These are phyloP conservation scores for Thermothelomyces thermophilus DNA, from an alignment of 2,329 filamentous ascomycete species.

Conservation along the genomic window DNA sequence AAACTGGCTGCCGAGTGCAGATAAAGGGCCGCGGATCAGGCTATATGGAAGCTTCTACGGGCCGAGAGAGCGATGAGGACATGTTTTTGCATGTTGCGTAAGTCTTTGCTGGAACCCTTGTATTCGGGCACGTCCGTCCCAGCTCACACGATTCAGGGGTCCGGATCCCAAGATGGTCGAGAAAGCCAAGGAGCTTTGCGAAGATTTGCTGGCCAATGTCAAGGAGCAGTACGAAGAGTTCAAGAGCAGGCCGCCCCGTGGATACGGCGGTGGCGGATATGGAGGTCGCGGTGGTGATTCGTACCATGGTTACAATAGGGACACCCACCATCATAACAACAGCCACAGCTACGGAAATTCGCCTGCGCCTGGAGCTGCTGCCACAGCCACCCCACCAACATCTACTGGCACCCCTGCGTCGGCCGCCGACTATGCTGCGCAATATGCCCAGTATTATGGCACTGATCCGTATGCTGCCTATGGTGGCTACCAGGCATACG, in stretches of 20 bases:
- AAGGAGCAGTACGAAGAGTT: slow-evolving; percentile 85
- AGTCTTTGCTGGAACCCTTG: slow-evolving; percentile 33
- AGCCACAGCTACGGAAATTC: slow-evolving; percentile 35
- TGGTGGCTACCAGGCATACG: slow-evolving; percentile 74
- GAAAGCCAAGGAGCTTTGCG: slow-evolving; percentile 79
- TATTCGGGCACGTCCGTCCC: neutral
- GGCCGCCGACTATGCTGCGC: slow-evolving; percentile 64
- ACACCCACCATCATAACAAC: slow-evolving; percentile 32
- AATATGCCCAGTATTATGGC: slow-evolving; percentile 78
- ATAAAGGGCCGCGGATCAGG: slow-evolving; percentile 96
- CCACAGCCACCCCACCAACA: slow-evolving; percentile 36
- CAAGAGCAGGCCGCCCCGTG: slow-evolving; percentile 71
- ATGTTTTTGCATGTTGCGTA: slow-evolving; percentile 97
- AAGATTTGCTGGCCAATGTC: slow-evolving; percentile 81
- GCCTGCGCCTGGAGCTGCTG: slow-evolving; percentile 33
- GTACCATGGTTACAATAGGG: slow-evolving; percentile 23
- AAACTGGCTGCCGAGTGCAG: slow-evolving; percentile 91
- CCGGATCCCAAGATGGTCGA: slow-evolving; percentile 83
- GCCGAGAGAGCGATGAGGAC: slow-evolving; percentile 83
- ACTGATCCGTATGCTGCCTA: slow-evolving; percentile 79
- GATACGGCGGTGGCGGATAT: slow-evolving; percentile 23
- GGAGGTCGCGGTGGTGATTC: slow-evolving; percentile 34
- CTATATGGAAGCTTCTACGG: slow-evolving; percentile 84
- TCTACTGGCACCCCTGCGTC: slow-evolving; percentile 38
- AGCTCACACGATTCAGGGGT: slow-evolving; percentile 52